Evolutionary conservation across 2,329 filamentous ascomycete genomes (phyloP).

Genomic region (Leptodontidium sp.): DNA sequence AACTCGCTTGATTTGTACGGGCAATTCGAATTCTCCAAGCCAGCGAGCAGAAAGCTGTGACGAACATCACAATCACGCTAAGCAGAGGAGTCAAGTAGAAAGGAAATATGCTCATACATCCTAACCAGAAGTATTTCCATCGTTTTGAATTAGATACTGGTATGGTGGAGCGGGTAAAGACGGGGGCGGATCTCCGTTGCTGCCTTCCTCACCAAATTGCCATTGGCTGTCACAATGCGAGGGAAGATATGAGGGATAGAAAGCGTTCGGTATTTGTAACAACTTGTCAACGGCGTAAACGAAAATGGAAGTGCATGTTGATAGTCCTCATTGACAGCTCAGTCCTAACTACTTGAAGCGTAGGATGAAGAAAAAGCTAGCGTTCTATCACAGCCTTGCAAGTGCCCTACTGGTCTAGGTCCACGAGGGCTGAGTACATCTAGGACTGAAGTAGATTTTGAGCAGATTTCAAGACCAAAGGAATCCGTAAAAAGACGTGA

Average conservation of each 20-base stretch:
- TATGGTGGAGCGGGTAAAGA: background rate
- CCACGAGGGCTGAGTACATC: too few species aligned
- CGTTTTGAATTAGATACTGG: background rate
- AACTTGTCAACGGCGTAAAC: background rate
- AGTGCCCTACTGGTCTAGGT: too few species aligned
- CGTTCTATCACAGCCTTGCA: too few species aligned
- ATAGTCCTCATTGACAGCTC: background rate
- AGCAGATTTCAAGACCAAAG: background rate
- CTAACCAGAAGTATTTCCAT: background rate
- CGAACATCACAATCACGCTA: background rate
- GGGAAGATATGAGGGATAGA: background rate
- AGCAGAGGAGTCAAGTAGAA: background rate
- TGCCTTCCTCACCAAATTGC: background rate
- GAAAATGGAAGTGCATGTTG: background rate
- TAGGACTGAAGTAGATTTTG: too few species aligned
- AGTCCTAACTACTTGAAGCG: too few species aligned
- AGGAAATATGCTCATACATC: background rate
- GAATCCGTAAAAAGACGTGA: too few species aligned
- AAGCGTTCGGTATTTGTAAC: background rate
- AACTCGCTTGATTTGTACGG: too few species aligned
- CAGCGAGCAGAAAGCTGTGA: background rate
- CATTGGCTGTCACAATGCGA: background rate
- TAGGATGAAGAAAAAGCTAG: too few species aligned
- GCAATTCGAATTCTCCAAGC: too few species aligned
- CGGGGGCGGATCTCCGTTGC: slow-evolving; percentile 9